Evolutionary conservation across 139 green algal species (phyloP).

Genomic region (Asterochloris erici): DNA sequence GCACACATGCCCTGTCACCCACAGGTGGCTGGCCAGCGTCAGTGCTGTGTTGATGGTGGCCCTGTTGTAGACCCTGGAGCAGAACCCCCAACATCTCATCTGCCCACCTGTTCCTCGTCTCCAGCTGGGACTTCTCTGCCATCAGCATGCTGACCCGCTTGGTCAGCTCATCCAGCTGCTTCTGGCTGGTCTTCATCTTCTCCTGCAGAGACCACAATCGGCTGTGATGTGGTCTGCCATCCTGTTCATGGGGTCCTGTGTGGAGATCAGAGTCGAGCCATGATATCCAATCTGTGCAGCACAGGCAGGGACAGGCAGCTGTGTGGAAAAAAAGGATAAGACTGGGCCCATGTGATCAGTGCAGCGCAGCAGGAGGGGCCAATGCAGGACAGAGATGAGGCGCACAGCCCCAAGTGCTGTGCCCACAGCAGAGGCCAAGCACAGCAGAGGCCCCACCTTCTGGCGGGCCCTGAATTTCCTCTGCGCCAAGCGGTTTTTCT

Average conservation of each 20-base stretch:
- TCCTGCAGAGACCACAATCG: conserved; percentile 4
- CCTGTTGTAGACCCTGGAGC: too few species aligned
- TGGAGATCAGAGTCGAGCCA: neutral
- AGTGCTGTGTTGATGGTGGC: too few species aligned
- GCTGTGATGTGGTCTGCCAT: too few species aligned
- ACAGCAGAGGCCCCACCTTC: conserved; percentile 4
- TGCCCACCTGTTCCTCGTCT: conserved; percentile 5
- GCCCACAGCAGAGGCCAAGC: neutral
- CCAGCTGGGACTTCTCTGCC: conserved; percentile 17
- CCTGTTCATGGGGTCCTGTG: too few species aligned
- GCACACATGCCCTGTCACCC: too few species aligned
- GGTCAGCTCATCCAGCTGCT: conserved; percentile 20
- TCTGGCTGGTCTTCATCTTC: conserved; percentile 6
- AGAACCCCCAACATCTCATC: too few species aligned
- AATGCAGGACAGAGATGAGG: neutral
- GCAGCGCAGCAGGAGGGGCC: too few species aligned
- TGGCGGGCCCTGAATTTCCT: conserved; percentile 12
- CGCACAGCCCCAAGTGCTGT: neutral
- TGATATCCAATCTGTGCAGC: neutral
- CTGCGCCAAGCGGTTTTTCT: conserved; percentile 15
- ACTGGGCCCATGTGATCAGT: neutral
- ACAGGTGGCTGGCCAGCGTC: too few species aligned
- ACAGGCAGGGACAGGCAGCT: neutral
- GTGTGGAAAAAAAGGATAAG: neutral
- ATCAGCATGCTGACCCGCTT: conserved; percentile 7